Evolutionary conservation across 441 rosid species (phyloP).

Genomic region (Viola pubescens): DNA sequence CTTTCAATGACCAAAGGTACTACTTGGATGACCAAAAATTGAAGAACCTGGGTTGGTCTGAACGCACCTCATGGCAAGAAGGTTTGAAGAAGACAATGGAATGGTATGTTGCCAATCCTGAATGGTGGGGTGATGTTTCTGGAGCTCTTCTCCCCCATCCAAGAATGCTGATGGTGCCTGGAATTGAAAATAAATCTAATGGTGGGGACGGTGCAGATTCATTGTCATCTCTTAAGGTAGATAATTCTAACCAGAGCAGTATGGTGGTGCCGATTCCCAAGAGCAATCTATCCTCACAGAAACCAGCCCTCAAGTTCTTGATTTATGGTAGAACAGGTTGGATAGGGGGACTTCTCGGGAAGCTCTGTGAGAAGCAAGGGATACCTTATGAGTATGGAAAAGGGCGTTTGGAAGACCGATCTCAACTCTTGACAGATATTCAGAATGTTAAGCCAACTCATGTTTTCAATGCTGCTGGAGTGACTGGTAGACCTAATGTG

Average conservation of each 20-base stretch:
- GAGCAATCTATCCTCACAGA: slow-evolving; percentile 25
- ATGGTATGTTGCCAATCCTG: slow-evolving; percentile 75
- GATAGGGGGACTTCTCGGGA: slow-evolving; percentile 80
- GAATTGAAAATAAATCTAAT: slow-evolving; percentile 50
- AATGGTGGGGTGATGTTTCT: slow-evolving; percentile 93
- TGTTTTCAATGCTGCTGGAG: slow-evolving; percentile 90
- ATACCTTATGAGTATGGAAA: slow-evolving; percentile 64
- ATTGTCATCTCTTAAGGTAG: slow-evolving; percentile 20
- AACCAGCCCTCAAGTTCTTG: slow-evolving; percentile 57
- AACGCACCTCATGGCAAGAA: slow-evolving; percentile 68
- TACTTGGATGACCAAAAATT: slow-evolving; percentile 81
- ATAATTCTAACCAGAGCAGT: slow-evolving; percentile 42
- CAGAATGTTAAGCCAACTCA: slow-evolving; percentile 61
- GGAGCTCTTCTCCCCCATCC: slow-evolving; percentile 88
- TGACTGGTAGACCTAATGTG: slow-evolving; percentile 83
- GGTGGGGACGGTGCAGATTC: slow-evolving; percentile 42
- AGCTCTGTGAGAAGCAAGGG: slow-evolving; percentile 67
- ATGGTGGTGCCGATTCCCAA: slow-evolving; percentile 56
- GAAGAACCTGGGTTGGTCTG: slow-evolving; percentile 70
- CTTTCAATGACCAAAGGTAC: slow-evolving; percentile 85
- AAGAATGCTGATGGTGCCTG: slow-evolving; percentile 88
- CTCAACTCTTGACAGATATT: slow-evolving; percentile 55
- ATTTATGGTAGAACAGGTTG: slow-evolving; percentile 83
- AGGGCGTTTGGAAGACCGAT: slow-evolving; percentile 66
- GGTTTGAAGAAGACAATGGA: slow-evolving; percentile 70